Base-by-base conservation (phyloP, 1,139 yeast genomes). In the Yamadazyma friedrichii region DNA sequence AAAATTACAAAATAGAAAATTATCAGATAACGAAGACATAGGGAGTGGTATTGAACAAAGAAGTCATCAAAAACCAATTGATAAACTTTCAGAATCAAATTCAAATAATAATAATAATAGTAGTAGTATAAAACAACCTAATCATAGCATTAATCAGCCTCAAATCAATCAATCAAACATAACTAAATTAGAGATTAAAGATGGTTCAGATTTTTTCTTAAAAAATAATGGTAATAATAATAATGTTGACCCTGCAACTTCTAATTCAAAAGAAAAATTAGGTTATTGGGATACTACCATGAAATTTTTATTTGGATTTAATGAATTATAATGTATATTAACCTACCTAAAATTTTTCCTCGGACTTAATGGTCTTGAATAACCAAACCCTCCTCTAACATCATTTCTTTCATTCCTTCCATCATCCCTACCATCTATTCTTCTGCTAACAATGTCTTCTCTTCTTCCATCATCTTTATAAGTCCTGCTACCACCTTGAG, bases 1-100 rank as follows among this genome's bases (percentile, higher is more conserved):
- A 54, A 80, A 80, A 51, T 63, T 84, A 42, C 80, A 83, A 24
- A 78, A 82, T 35, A 65, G 82, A 45, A 70, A 68, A 40, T 66
- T 83, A 39, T 69, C 70, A 10, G 70, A 65, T 17, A 61, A 58
- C 30, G 83, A 82, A 48, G 84, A 83, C 51, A 70, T 82, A 30
- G 89, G 88, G 3, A 64, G 64, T n/a, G 64, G 62, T 46, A 52
- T 54, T 50, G 50, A 51, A 47, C 47, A 47, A 17, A 36, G 32
- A 32, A 36, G 29, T 25, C 10, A 9, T 22, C 24, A 20, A 20
- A 26, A 22, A 10, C 29, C 32, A 15, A 17, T 26, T 13, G 40
- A 31, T n/a, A 32, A 11, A n/a, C 9, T 31, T 16, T n/a, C n/a
- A 31, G 15, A 10, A 9, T 16, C 24, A 8, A 26, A 15, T 4